Conservation (phyloP, 805 yeast species). For the Nakazawaea siamensis region DNA sequence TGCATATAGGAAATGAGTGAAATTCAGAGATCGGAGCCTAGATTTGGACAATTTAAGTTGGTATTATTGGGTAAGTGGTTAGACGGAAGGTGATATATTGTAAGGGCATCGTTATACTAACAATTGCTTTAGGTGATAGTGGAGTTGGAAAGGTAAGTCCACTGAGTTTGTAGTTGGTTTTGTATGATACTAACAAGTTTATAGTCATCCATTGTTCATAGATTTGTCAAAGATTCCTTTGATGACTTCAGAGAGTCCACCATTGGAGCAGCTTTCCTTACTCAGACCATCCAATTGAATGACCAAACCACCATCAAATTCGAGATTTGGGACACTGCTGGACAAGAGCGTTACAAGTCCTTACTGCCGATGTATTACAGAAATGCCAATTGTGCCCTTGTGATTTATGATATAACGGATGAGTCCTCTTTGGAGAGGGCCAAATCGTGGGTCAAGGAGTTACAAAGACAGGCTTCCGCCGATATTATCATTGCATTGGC, state of each 20-base stretch:
- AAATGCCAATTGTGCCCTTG: constrained; percentile 72
- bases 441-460: constrained; percentile 69
- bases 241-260: constrained; percentile 72
- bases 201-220: constrained; percentile 50
- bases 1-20: constrained; percentile 2
- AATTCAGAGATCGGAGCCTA: constrained; percentile 12
- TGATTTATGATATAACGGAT: constrained; percentile 70
- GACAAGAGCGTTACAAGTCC: constrained; percentile 73
- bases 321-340: constrained; percentile 86
- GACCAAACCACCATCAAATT: constrained; percentile 51
- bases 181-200: constrained; percentile 1
- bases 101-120: background rate
- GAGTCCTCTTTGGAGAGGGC: constrained; percentile 62
- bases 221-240: constrained; percentile 68
- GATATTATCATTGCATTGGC: constrained; percentile 73
- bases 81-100: background rate
- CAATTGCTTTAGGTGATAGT: constrained; percentile 42
- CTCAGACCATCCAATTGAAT: constrained; percentile 55
- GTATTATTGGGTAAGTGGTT: constrained; percentile 35
- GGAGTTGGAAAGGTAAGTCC: constrained; percentile 49
- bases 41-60: constrained; percentile 48
- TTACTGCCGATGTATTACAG: constrained; percentile 81
- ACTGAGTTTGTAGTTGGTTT: background rate
- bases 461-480: constrained; percentile 71
- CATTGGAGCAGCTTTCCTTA: constrained; percentile 77